phyloP scores from a whole-genome alignment of 1,284 basidiomycete species.

The Ustilago loliicola region DNA sequence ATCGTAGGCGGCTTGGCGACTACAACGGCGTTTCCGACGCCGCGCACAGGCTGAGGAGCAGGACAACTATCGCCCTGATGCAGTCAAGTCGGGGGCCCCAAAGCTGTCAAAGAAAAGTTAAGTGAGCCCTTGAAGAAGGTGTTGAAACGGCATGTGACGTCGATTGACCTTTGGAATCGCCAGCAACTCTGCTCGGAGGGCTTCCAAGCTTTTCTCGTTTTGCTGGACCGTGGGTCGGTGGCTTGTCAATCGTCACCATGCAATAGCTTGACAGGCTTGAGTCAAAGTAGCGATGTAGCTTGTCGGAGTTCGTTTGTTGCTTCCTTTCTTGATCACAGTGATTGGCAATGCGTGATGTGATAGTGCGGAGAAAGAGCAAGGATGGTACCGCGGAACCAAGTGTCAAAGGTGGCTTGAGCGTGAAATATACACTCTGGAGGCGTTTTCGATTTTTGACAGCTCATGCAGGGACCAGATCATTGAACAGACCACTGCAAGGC shows the following conservation, averaged over 20 bases:
- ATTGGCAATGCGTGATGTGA: neutral
- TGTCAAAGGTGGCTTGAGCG: slow-evolving; percentile 6
- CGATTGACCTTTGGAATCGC: neutral
- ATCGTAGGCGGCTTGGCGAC: neutral
- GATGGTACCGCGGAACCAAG: neutral
- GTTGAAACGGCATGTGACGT: neutral
- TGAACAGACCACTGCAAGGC: neutral
- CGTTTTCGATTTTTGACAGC: slow-evolving; percentile 9
- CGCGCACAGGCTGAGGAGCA: neutral
- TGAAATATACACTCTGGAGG: slow-evolving; percentile 1
- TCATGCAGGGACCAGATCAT: slow-evolving; percentile 12
- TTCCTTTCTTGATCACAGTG: neutral
- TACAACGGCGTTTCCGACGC: neutral
- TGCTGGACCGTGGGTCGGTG: neutral
- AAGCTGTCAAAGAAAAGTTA: neutral
- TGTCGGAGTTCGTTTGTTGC: slow-evolving; percentile 1
- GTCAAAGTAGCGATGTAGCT: neutral
- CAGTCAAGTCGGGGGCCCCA: neutral
- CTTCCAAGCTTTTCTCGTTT: neutral
- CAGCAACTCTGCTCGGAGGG: neutral
- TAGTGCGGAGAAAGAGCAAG: neutral
- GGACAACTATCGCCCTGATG: neutral
- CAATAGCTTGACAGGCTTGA: neutral
- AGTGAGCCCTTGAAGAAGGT: neutral
- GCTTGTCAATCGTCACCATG: neutral